Evolutionary conservation across 345 rosid species (phyloP).

Genomic region (Linum trigynum): DNA sequence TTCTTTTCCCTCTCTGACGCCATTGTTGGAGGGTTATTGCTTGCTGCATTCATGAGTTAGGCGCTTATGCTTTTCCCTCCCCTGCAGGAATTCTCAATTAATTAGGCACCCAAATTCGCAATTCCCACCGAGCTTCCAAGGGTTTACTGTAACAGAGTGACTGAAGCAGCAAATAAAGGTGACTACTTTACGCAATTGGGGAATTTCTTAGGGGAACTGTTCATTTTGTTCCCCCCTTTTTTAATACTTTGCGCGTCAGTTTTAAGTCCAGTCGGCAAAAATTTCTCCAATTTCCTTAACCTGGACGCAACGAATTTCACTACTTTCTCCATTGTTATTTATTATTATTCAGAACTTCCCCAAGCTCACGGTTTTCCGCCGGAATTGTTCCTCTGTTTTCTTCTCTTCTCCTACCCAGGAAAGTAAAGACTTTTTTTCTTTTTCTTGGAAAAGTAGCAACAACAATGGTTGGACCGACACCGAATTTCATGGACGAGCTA

Average conservation of each 20-base stretch:
- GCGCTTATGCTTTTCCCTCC: background rate
- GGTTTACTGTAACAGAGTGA: background rate
- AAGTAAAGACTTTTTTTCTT: background rate
- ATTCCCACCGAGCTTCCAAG: background rate
- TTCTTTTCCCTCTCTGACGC: background rate
- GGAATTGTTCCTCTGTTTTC: background rate
- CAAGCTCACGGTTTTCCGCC: background rate
- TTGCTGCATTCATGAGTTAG: too few relatives aligned
- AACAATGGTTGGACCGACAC: slow-evolving; percentile 51
- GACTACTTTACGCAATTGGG: background rate
- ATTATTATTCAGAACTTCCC: background rate
- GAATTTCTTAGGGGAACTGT: background rate
- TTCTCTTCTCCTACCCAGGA: slow-evolving; percentile 19
- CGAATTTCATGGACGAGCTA: slow-evolving; percentile 60
- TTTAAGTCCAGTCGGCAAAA: slow-evolving; percentile 8
- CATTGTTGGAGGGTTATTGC: background rate
- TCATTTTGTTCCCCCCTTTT: background rate
- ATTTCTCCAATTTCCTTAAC: too few relatives aligned
- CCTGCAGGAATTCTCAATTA: background rate
- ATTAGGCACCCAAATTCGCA: background rate
- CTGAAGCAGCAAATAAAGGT: background rate
- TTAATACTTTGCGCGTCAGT: background rate
- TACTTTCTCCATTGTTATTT: background rate
- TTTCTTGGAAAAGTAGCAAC: background rate
- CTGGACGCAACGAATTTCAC: background rate